Base-by-base conservation (phyloP, 306 rosid genomes). In the Sindora glabra region DNA sequence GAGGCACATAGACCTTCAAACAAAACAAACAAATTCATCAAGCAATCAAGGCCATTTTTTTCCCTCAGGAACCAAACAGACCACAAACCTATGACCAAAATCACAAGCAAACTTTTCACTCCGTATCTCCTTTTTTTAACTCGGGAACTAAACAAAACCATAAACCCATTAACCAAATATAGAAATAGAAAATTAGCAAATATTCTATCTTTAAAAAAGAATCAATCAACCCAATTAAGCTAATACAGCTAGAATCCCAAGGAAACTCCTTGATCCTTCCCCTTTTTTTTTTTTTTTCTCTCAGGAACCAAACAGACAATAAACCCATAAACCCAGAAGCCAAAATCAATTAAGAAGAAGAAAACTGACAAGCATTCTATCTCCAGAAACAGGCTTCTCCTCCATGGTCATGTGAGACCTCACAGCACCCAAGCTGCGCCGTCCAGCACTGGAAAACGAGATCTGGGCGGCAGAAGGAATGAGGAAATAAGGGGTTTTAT, bases 281-380 rank as follows among this genome's bases (percentile, higher is more conserved):
- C n/a, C n/a, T n/a, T 10, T 17, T 47, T 65, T 40, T 29, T 29
- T 29, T 27, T 27, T 27, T 27, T 3, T 27, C 32, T 27, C 42
- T 2, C 45, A 50, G 39, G 1, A 40, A 8, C 44, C 42, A 50
- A 30, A 42, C 23, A 61, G 32, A 63, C 26, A 25, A 24, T 11
- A 59, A 59, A 37, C 18, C 48, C 66, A 13, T 6, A 27, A 45
- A 27, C 16, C 37, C 65, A 61, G 11, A 21, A 18, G 22, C 5
- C 37, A 11, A 52, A 58, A 59, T 0, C 0, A 22, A 10, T 30
- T 41, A 40, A 59, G 59, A 32, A 33, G 36, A 19, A n/a, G 8
- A 24, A 67, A 61, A 78, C 91, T 62, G 42, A 92, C 98, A n/a
- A 88, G 98, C 98, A 92, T 88, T 80, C 77, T 74, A 44, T 83